Conservation (phyloP, 352 stramenopile genomes). For the Thraustochytrium sp. region DNA sequence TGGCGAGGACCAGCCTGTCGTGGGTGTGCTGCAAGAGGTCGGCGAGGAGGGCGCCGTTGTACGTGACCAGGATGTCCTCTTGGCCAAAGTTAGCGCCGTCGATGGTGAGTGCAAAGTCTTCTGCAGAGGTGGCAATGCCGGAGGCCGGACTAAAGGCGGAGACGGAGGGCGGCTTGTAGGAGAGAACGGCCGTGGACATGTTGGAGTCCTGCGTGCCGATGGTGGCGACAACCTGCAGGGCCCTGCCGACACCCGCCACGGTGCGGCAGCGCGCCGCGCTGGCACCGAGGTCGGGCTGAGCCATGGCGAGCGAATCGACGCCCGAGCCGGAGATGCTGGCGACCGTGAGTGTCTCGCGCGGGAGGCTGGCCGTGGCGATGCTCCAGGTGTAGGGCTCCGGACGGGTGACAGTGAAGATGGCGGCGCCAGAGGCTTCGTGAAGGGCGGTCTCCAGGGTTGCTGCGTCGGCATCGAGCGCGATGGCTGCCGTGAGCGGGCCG, state of each 20-base stretch:
- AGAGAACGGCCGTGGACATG: neutral
- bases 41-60: neutral
- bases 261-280: neutral
- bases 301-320: too few relatives aligned
- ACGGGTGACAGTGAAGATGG: neutral
- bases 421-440: neutral
- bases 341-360: neutral
- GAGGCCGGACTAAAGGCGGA: neutral
- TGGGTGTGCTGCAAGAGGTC: neutral
- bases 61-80: neutral
- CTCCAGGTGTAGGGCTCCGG: neutral
- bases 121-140: neutral
- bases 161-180: conserved; percentile 5
- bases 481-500: too few relatives aligned
- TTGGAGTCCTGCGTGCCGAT: neutral
- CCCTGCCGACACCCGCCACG: neutral
- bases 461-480: neutral
- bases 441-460: neutral
- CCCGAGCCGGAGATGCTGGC: too few relatives aligned
- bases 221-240: neutral
- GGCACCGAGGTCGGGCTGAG: neutral
- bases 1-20: neutral
- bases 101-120: neutral
- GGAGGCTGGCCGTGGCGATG: neutral
- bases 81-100: conserved; percentile 21